Conservation (phyloP, 2,329 filamentous ascomycete genomes). For the Cercospora sp. region DNA sequence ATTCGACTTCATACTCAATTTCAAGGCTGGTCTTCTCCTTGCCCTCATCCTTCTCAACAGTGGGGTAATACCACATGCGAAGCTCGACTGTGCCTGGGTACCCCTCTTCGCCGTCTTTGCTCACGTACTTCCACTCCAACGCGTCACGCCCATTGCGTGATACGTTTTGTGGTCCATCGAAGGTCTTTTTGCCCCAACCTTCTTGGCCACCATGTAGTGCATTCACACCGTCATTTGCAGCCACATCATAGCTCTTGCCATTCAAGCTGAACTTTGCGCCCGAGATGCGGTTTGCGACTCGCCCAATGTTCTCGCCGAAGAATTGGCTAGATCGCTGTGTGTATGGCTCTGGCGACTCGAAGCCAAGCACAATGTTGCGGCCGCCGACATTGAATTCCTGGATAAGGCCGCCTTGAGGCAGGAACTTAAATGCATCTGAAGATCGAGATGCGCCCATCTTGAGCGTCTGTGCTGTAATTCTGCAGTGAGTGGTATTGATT, state of each 20-base stretch:
- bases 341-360: slow-evolving; percentile 75
- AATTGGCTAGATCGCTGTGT: slow-evolving; percentile 71
- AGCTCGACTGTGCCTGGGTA: slow-evolving; percentile 84
- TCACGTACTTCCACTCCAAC: slow-evolving; percentile 56
- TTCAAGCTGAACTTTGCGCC: slow-evolving; percentile 74
- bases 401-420: slow-evolving; percentile 76
- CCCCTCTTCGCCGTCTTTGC: slow-evolving; percentile 81
- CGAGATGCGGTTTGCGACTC: slow-evolving; percentile 75
- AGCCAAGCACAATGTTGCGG: slow-evolving; percentile 85
- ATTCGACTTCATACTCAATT: slow-evolving; percentile 86
- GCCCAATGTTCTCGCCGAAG: slow-evolving; percentile 94
- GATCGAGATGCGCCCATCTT: slow-evolving; percentile 28
- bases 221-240: slow-evolving; percentile 76
- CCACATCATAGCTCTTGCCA: slow-evolving; percentile 66
- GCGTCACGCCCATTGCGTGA: slow-evolving; percentile 52
- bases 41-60: slow-evolving; percentile 62
- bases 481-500: neutral
- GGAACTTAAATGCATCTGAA: slow-evolving; percentile 58
- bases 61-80: slow-evolving; percentile 75
- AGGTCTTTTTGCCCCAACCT: slow-evolving; percentile 81
- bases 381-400: slow-evolving; percentile 76
- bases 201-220: slow-evolving; percentile 56
- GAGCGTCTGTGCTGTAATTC: neutral
- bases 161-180: slow-evolving; percentile 67
- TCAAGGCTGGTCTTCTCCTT: slow-evolving; percentile 70